A percentile compares a stretch with the other conserved stretches of the same genome.
Conservation (phyloP, 2,329 filamentous ascomycete species). For the Clonostachys rosea region DNA sequence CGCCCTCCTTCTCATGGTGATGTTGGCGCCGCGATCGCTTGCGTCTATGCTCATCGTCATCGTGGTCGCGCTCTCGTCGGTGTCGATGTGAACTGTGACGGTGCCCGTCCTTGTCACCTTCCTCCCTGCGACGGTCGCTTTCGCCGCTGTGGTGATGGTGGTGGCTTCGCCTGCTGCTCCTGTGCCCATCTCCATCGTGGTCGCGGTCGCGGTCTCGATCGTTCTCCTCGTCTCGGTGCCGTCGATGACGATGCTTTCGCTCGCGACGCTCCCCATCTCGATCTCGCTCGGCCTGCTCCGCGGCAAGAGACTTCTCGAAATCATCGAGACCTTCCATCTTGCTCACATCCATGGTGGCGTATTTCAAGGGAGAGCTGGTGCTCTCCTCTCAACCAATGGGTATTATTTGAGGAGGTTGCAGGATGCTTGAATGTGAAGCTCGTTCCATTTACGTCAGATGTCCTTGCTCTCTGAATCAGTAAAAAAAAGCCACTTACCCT, state of each 20-base stretch:
- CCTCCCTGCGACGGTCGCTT: neutral
- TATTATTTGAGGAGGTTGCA: too few species aligned
- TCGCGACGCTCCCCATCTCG: constrained; percentile 35
- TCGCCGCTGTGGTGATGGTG: constrained; percentile 15
- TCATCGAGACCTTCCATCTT: constrained; percentile 57
- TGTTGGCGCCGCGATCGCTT: constrained; percentile 30
- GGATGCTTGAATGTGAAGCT: too few species aligned
- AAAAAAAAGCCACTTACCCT: too few species aligned
- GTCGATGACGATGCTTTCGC: constrained; percentile 38
- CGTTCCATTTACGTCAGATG: too few species aligned
- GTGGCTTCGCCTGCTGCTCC: constrained; percentile 19
- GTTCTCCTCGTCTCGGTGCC: constrained; percentile 37
- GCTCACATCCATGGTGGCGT: neutral
- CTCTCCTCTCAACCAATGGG: too few species aligned
- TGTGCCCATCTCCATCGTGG: constrained; percentile 9
- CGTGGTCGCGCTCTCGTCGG: constrained; percentile 22
- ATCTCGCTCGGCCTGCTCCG: constrained; percentile 53
- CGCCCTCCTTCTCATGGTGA: constrained; percentile 28
- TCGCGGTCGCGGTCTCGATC: constrained; percentile 13
- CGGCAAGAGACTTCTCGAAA: constrained; percentile 73
- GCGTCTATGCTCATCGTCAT: constrained; percentile 47
- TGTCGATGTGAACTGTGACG: constrained; percentile 3
- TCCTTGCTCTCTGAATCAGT: too few species aligned
- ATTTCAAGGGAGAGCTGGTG: too few species aligned
- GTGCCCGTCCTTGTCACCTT: constrained; percentile 21